phyloP scores from a whole-genome alignment of 2,329 filamentous ascomycete species.

The Fonsecaea monophora region DNA sequence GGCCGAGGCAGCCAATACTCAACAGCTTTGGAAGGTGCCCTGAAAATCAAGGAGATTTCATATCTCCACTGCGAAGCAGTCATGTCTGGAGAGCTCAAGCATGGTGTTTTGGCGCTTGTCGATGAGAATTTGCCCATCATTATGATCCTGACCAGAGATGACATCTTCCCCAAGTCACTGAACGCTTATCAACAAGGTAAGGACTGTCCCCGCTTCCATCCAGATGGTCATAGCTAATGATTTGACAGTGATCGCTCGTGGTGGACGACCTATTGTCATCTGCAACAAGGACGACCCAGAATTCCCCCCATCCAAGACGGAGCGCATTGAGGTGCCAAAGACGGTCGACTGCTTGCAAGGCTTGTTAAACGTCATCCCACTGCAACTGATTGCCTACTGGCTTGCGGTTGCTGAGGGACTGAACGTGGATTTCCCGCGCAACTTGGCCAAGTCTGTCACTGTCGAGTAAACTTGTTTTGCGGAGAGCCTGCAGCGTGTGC shows the following conservation, averaged over 20 bases:
- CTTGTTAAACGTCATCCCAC: constrained; percentile 94
- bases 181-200: constrained; percentile 97
- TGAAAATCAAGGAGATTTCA: constrained; percentile 99
- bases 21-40: constrained; percentile 91
- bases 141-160: constrained; percentile 97
- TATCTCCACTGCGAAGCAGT: constrained; percentile 99
- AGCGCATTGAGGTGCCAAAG: constrained; percentile 96
- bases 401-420: constrained; percentile 93
- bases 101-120: constrained; percentile 94
- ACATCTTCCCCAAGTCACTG: constrained; percentile 97
- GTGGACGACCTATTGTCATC: constrained; percentile 96
- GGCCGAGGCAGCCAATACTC: constrained; percentile 96
- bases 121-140: constrained; percentile 99
- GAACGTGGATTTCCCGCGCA: constrained; percentile 98
- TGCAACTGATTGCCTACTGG: constrained; percentile 99
- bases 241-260: constrained; percentile 82
- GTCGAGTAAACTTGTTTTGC: constrained; percentile 70
- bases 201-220: constrained; percentile 41
- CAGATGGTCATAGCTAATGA: constrained; percentile 42
- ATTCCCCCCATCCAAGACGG: constrained; percentile 84
- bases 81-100: constrained; percentile 99
- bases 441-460: constrained; percentile 98
- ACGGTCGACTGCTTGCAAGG: constrained; percentile 96
- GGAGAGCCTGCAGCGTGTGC: not conserved
- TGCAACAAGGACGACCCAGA: constrained; percentile 91